Base-by-base conservation (phyloP, 2,329 filamentous ascomycete genomes). In the Ramichloridium luteum region DNA sequence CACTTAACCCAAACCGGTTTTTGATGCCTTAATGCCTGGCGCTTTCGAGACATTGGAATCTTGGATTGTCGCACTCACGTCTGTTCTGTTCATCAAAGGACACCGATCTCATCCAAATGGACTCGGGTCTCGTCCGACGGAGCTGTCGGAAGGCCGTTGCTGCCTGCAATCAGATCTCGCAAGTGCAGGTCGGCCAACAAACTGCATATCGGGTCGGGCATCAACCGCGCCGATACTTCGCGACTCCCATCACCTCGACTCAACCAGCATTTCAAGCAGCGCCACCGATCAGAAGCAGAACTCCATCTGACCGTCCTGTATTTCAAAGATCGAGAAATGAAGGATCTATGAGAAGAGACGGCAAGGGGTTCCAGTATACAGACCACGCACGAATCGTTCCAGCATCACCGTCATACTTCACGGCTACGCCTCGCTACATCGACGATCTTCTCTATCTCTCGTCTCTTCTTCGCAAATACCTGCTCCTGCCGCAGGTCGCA, bases 321-420 rank as follows among this genome's bases (percentile, higher is more conserved):
- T 40, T 6, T 26, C 44, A 16, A 18, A 46, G 25, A 34, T 45
- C 12, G 31, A 42, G 18, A 28, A 34, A n/a, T n/a, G n/a, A n/a
- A n/a, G n/a, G n/a, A n/a, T n/a, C n/a, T n/a, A n/a, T n/a, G n/a
- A n/a, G n/a, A n/a, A n/a, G n/a, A n/a, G n/a, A n/a, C n/a, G n/a
- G n/a, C n/a, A n/a, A n/a, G n/a, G n/a, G n/a, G n/a, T n/a, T n/a
- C n/a, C n/a, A n/a, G n/a, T n/a, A n/a, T n/a, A n/a, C n/a, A n/a
- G n/a, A n/a, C n/a, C n/a, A n/a, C n/a, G n/a, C n/a, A n/a, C 82
- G 90, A 43, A 65, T 92, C 13, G 64, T 94, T 20, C 90, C 90
- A 13, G 69, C 70, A 15, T 93, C 86, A 20, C 77, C 83, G 3
- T 90, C 88, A n/a, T 98, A 98, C 62, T 98, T 96, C 64, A 86